phyloP scores from a whole-genome alignment of 768 basidiomycete genomes.

The Termitomyces titanicus region DNA sequence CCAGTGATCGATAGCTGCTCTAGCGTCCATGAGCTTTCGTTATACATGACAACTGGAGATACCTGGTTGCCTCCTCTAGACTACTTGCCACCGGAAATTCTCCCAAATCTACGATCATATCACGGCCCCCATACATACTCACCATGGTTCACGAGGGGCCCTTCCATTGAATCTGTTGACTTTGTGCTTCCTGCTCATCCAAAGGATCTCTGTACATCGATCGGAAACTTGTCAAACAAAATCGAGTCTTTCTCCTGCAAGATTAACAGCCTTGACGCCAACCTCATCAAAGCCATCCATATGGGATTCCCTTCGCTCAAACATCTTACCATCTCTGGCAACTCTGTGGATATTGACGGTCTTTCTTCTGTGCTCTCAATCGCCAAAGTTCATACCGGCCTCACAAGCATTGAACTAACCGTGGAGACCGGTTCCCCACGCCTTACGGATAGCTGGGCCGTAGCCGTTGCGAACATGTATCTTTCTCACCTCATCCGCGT shows the following conservation, averaged over 20 bases:
- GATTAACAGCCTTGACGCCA: slow-evolving; percentile 7
- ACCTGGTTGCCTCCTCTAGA: slow-evolving; percentile 9
- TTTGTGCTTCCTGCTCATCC: slow-evolving; percentile 13
- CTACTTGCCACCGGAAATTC: slow-evolving; percentile 12
- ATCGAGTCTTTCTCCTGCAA: slow-evolving; percentile 14
- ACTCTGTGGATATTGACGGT: slow-evolving; percentile 13
- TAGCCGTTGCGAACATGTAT: slow-evolving; percentile 11
- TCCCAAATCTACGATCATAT: slow-evolving; percentile 16
- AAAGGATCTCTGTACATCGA: slow-evolving; percentile 4
- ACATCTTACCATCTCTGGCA: slow-evolving; percentile 15
- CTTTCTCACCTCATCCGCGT: slow-evolving; percentile 7
- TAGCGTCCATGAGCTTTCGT: slow-evolving; percentile 8
- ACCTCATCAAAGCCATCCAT: slow-evolving; percentile 14
- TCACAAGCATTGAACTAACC: slow-evolving; percentile 11
- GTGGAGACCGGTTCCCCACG: slow-evolving; percentile 12
- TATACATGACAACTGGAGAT: slow-evolving; percentile 11
- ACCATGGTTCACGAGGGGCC: slow-evolving; percentile 11
- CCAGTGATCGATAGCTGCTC: slow-evolving; percentile 6
- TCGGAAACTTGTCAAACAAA: slow-evolving; percentile 4
- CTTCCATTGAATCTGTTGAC: slow-evolving; percentile 9
- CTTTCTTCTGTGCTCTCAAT: slow-evolving; percentile 8
- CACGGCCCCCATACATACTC: slow-evolving; percentile 15
- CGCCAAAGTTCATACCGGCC: slow-evolving; percentile 4
- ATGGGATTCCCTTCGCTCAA: slow-evolving; percentile 12
- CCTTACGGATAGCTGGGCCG: slow-evolving; percentile 12